These are phyloP conservation scores for Persicaria maculosa DNA, from an alignment of 148 eudicot species.

Conservation along the genomic window DNA sequence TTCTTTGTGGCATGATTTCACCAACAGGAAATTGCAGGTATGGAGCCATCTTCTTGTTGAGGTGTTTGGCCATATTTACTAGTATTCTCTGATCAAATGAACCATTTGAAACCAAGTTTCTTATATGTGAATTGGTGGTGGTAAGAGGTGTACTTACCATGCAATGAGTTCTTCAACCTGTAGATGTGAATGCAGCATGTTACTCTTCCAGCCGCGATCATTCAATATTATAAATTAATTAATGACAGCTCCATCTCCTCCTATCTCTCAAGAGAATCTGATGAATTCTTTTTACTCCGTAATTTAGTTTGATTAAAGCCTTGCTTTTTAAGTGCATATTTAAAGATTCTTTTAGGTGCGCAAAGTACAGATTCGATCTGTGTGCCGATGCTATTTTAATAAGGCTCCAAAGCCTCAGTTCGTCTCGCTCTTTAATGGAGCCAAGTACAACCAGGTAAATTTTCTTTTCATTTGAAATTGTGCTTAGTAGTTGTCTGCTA, in stretches of 20 bases:
- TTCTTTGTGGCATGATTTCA: background rate
- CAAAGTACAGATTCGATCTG: slow-evolving; percentile 28
- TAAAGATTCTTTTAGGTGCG: slow-evolving; percentile 15
- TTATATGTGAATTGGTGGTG: no score
- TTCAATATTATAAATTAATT: background rate
- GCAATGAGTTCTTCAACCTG: background rate
- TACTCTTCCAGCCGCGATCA: background rate
- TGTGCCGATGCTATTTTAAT: slow-evolving; percentile 27
- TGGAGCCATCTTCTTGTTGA: background rate
- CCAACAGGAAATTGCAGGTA: background rate
- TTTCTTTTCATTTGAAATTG: background rate
- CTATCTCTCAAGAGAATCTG: background rate
- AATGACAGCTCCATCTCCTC: background rate
- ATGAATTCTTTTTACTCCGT: background rate
- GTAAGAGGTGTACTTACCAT: background rate
- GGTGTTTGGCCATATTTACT: no score
- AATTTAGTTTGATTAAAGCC: background rate
- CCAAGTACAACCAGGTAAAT: slow-evolving; percentile 34
- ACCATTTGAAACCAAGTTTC: no score
- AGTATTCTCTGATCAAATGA: no score
- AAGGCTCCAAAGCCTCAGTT: slow-evolving; percentile 12
- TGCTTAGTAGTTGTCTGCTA: slow-evolving; percentile 8
- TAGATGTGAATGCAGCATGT: background rate
- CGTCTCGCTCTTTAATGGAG: slow-evolving; percentile 21
- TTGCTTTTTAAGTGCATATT: slow-evolving; percentile 18